phyloP scores from a whole-genome alignment of 768 basidiomycete genomes.

The Royoungia palumana region DNA sequence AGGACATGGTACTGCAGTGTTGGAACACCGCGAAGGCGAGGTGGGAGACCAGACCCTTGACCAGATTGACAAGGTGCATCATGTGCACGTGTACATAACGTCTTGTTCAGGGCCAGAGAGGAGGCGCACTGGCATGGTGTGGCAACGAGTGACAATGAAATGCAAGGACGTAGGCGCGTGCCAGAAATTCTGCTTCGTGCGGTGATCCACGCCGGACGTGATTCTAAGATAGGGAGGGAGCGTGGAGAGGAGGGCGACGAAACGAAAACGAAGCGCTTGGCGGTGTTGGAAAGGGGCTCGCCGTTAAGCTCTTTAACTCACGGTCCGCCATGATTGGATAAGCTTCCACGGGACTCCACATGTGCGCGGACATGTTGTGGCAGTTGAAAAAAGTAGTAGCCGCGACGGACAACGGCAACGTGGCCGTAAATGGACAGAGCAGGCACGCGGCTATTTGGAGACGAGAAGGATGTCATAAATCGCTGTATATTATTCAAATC shows the following conservation, averaged over 20 bases:
- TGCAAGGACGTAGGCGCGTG: too few relatives aligned
- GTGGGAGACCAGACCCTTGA: slow-evolving; percentile 3
- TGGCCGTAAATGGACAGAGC: slow-evolving; percentile 37
- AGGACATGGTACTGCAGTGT: slow-evolving; percentile 14
- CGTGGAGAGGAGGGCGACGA: slow-evolving; percentile 6
- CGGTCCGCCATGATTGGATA: slow-evolving; percentile 32
- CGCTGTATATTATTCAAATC: slow-evolving; percentile 38
- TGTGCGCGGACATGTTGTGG: slow-evolving; percentile 34
- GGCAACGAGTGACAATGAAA: slow-evolving; percentile 2
- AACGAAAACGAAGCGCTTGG: slow-evolving; percentile 6
- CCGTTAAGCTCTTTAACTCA: slow-evolving; percentile 45
- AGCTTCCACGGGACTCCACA: slow-evolving; percentile 38
- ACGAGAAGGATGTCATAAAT: slow-evolving; percentile 34
- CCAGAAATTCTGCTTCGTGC: slow-evolving; percentile 17
- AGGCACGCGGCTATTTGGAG: slow-evolving; percentile 59
- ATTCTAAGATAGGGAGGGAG: slow-evolving; percentile 4
- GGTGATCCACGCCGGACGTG: slow-evolving; percentile 23
- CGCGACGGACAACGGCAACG: slow-evolving; percentile 47
- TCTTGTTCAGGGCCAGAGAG: slow-evolving; percentile 10
- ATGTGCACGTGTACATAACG: slow-evolving; percentile 11
- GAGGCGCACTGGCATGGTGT: background rate
- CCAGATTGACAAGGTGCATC: slow-evolving; percentile 9
- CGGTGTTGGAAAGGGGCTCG: slow-evolving; percentile 30
- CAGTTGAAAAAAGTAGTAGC: slow-evolving; percentile 36
- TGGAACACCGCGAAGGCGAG: slow-evolving; percentile 19